These are phyloP conservation scores for Termitomyces sp. DNA, from an alignment of 768 basidiomycete species.

Conservation along the genomic window DNA sequence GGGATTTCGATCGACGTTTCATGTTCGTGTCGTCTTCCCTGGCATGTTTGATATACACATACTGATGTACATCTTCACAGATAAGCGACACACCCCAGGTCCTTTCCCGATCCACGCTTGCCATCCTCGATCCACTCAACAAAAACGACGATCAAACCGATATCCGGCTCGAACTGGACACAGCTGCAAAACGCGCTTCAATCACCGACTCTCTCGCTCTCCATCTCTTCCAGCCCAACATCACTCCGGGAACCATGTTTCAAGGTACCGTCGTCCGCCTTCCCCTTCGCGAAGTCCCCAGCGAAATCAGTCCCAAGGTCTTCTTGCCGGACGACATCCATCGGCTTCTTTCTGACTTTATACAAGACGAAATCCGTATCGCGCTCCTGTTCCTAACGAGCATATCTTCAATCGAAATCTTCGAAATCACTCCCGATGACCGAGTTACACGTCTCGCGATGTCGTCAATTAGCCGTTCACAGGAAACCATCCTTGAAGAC, in stretches of 20 bases:
- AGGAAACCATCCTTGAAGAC: neutral
- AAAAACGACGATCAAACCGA: slow-evolving; percentile 29
- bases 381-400: slow-evolving; percentile 42
- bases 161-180: slow-evolving; percentile 26
- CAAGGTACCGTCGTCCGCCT: slow-evolving; percentile 46
- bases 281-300: slow-evolving; percentile 36
- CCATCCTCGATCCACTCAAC: slow-evolving; percentile 42
- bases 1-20: slow-evolving; percentile 51
- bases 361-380: slow-evolving; percentile 37
- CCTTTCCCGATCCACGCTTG: slow-evolving; percentile 38
- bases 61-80: slow-evolving; percentile 22
- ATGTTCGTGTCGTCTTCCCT: slow-evolving; percentile 30
- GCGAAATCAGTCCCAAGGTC: slow-evolving; percentile 33
- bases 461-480: slow-evolving; percentile 16
- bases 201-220: slow-evolving; percentile 29
- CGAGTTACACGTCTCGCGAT: slow-evolving; percentile 14
- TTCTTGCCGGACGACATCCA: slow-evolving; percentile 33
- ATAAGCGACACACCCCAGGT: slow-evolving; percentile 51
- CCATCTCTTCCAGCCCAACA: slow-evolving; percentile 9
- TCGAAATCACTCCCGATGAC: slow-evolving; percentile 33
- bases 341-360: slow-evolving; percentile 40
- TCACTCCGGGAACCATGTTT: slow-evolving; percentile 15
- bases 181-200: slow-evolving; percentile 30
- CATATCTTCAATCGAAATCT: slow-evolving; percentile 38
- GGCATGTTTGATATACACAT: neutral